These are phyloP conservation scores for Brassica rapa DNA, from an alignment of 345 rosid species.

Conservation along the genomic window DNA sequence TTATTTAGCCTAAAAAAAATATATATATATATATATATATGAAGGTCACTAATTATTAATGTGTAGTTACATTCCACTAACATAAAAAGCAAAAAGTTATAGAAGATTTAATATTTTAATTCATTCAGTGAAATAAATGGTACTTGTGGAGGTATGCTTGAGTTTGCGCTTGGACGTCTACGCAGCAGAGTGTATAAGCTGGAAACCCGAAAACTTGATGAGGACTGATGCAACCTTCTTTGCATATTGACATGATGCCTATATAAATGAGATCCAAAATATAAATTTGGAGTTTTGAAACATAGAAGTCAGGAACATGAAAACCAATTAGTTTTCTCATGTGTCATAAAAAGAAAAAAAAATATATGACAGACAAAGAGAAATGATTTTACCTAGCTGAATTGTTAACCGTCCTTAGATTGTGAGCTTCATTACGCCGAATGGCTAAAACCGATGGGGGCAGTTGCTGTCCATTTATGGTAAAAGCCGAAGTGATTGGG, in stretches of 20 bases:
- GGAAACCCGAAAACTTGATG: neutral
- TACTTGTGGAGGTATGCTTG: constrained; percentile 3
- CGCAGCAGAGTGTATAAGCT: neutral
- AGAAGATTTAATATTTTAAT: neutral
- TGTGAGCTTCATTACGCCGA: neutral
- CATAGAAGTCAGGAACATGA: neutral
- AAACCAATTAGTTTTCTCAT: neutral
- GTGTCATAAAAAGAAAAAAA: neutral
- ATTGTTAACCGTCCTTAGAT: neutral
- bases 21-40: too few relatives aligned
- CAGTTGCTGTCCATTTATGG: neutral
- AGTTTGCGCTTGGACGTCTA: neutral
- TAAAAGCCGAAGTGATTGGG: neutral
- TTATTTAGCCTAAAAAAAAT: neutral
- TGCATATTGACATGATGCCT: neutral
- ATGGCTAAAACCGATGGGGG: neutral
- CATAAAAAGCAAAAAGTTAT: neutral
- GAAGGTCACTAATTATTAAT: neutral
- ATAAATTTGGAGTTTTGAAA: neutral
- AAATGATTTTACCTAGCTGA: constrained; percentile 1
- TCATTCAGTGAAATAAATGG: neutral
- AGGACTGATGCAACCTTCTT: neutral
- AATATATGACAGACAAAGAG: neutral
- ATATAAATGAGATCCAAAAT: neutral
- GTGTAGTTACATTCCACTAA: neutral